Evolutionary conservation across 108 stramenopile genomes (phyloP).

Genomic region (Epithemia pelagica): DNA sequence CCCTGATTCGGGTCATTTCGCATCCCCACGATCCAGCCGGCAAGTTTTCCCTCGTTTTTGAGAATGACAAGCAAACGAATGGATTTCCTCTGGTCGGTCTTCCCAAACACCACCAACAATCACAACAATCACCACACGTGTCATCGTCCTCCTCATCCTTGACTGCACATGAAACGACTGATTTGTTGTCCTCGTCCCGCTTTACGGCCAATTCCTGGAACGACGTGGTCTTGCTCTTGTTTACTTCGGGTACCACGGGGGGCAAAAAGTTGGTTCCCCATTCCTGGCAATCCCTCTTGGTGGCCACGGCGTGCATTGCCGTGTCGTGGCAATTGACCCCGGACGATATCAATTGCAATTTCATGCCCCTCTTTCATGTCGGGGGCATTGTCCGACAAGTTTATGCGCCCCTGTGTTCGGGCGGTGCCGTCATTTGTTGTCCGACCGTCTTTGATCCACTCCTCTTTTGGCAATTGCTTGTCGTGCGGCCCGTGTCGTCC

Average conservation of each 20-base stretch:
- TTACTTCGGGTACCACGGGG: conserved; percentile 71
- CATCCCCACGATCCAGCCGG: conserved; percentile 22
- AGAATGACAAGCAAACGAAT: not conserved
- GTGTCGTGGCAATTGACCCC: conserved; percentile 44
- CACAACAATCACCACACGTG: not conserved
- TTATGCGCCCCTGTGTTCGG: conserved; percentile 45
- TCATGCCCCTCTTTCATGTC: conserved; percentile 78
- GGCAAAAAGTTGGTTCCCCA: conserved; percentile 65
- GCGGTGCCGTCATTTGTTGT: conserved; percentile 55
- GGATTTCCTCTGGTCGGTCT: not conserved
- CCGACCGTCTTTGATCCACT: conserved; percentile 44
- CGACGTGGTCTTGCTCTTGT: conserved; percentile 51
- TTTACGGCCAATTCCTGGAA: conserved; percentile 29
- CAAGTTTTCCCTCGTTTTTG: conserved; percentile 19
- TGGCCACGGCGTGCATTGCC: conserved; percentile 42
- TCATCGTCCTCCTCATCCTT: too few species aligned
- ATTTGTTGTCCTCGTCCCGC: not conserved
- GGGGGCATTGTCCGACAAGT: conserved; percentile 47
- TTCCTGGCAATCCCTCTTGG: conserved; percentile 35
- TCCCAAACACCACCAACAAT: not conserved
- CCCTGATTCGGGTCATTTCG: conserved; percentile 12
- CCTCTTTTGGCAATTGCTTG: conserved; percentile 43
- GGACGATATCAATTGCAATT: conserved; percentile 55
- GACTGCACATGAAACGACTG: not conserved
- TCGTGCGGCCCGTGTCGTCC: not conserved